phyloP scores from a whole-genome alignment of 495 filamentous ascomycete genomes.

The Durotheca rogersii region DNA sequence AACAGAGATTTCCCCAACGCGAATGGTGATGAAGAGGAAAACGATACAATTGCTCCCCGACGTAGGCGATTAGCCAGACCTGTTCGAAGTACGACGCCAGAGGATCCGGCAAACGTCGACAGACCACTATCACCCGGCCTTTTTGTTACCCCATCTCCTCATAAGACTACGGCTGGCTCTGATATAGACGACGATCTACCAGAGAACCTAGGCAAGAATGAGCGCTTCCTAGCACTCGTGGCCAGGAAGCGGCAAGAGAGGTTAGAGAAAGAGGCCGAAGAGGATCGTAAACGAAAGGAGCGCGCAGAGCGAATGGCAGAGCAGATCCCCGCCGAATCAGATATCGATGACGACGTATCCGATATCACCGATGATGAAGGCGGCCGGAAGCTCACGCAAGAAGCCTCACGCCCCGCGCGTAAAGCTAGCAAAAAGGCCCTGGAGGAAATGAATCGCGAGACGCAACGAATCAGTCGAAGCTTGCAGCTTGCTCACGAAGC shows the following conservation, averaged over 20 bases:
- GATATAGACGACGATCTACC: slow-evolving; percentile 52
- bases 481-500: slow-evolving; percentile 91
- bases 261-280: slow-evolving; percentile 61
- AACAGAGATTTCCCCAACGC: background rate
- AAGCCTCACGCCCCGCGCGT: slow-evolving; percentile 63
- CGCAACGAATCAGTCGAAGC: slow-evolving; percentile 83
- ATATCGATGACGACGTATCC: slow-evolving; percentile 51
- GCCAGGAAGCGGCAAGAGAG: slow-evolving; percentile 70
- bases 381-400: slow-evolving; percentile 61
- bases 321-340: slow-evolving; percentile 33
- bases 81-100: slow-evolving; percentile 40
- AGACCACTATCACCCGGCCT: slow-evolving; percentile 32
- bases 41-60: slow-evolving; percentile 32
- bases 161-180: slow-evolving; percentile 28
- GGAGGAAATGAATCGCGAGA: slow-evolving; percentile 93
- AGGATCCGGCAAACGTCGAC: slow-evolving; percentile 15
- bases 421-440: slow-evolving; percentile 94
- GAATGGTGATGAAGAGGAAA: slow-evolving; percentile 32
- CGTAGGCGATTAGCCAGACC: slow-evolving; percentile 34
- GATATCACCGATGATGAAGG: slow-evolving; percentile 57
- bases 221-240: slow-evolving; percentile 66
- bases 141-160: slow-evolving; percentile 44
- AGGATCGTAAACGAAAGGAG: slow-evolving; percentile 51
- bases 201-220: slow-evolving; percentile 48
- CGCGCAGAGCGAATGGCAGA: slow-evolving; percentile 43